A percentile compares a stretch with the other conserved stretches of the same genome.
Conservation (phyloP, 2,329 filamentous ascomycete species). For the Fusarium sp. region DNA sequence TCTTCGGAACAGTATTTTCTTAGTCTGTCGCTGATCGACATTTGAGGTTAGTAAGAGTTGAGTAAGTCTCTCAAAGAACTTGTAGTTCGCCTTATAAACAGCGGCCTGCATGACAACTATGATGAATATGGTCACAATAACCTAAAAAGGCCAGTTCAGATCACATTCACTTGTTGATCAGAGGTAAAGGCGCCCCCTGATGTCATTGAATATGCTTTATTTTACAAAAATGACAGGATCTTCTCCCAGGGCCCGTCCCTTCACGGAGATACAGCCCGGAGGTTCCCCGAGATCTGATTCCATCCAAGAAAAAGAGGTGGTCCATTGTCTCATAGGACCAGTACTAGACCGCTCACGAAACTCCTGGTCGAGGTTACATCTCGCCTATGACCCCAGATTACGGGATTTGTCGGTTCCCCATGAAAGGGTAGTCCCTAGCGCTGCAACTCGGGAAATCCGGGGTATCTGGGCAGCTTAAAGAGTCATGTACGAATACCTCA, state of each 20-base stretch:
- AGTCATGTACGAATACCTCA: background rate
- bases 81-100: background rate
- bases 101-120: background rate
- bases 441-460: background rate
- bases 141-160: fast-evolving
- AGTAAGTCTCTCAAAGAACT: background rate
- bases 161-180: background rate
- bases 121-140: background rate
- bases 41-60: fast-evolving
- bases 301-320: background rate
- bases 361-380: background rate
- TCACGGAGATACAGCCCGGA: background rate
- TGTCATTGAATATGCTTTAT: background rate
- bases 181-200: fast-evolving
- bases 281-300: background rate
- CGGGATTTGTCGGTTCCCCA: background rate
- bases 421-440: background rate
- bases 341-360: background rate
- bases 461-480: fast-evolving
- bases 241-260: fast-evolving
- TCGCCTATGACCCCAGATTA: background rate
- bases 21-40: fast-evolving
- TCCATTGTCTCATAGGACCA: fast-evolving
- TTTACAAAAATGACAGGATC: background rate
- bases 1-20: fast-evolving